These are phyloP conservation scores for Coemansia sp. DNA, from an alignment of 192 early-diverging fungal genomes.

Conservation along the genomic window DNA sequence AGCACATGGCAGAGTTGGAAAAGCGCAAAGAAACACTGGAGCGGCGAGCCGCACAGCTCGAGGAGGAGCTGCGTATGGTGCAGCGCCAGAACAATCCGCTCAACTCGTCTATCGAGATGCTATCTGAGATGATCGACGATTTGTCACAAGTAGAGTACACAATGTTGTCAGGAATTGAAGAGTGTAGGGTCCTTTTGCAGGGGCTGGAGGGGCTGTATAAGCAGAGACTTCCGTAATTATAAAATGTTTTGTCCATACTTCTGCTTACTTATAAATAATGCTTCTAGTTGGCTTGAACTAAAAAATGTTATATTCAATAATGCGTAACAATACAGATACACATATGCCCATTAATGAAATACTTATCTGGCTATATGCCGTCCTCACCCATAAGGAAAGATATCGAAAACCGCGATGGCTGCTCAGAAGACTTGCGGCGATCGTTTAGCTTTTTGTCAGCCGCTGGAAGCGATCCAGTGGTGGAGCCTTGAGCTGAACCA, in stretches of 20 bases:
- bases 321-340: background rate
- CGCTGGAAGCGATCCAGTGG: background rate
- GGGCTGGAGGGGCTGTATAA: conserved; percentile 29
- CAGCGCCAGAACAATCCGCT: conserved; percentile 40
- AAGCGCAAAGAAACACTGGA: conserved; percentile 38
- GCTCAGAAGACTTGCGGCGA: background rate
- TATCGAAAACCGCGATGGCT: conserved; percentile 22
- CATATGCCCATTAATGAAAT: background rate
- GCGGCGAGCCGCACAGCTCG: conserved; percentile 26
- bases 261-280: no score
- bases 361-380: background rate
- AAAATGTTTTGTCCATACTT: background rate
- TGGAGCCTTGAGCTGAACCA: conserved; percentile 11
- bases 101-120: conserved; percentile 30
- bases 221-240: background rate
- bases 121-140: conserved; percentile 39
- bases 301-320: no score
- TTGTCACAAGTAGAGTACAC: conserved; percentile 39
- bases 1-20: conserved; percentile 43
- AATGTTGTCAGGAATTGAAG: conserved; percentile 44
- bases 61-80: conserved; percentile 24
- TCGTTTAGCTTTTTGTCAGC: background rate
- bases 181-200: conserved; percentile 36
- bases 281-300: background rate
- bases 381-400: conserved; percentile 29